Evolutionary conservation across 2,329 filamentous ascomycete genomes (phyloP).

Genomic region (Exserohilum turcica): DNA sequence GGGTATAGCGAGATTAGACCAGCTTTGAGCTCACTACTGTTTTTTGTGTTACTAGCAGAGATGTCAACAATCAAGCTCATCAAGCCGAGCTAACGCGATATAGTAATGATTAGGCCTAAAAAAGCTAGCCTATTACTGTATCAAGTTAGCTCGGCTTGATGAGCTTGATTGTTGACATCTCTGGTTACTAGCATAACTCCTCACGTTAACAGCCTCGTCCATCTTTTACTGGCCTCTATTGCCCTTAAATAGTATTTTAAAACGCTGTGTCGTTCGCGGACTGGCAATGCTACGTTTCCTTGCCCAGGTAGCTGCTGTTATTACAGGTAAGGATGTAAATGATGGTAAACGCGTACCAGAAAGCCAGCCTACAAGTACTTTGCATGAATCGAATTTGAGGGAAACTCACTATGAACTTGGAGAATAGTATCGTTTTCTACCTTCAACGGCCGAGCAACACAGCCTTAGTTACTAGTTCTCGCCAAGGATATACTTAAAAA

Average conservation of each 20-base stretch:
- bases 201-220: slow-evolving; percentile 23
- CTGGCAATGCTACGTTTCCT: slow-evolving; percentile 34
- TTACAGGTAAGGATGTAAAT: slow-evolving; percentile 30
- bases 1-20: no score
- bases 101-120: no score
- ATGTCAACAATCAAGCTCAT: no score
- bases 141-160: no score
- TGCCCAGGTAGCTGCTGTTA: slow-evolving; percentile 39
- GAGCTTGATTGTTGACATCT: no score
- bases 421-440: slow-evolving; percentile 53
- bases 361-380: slow-evolving; percentile 54
- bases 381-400: slow-evolving; percentile 54
- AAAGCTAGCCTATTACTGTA: no score
- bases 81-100: no score
- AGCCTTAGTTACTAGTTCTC: slow-evolving; percentile 52
- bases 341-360: slow-evolving; percentile 46
- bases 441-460: slow-evolving; percentile 54
- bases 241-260: slow-evolving; percentile 32
- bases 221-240: slow-evolving; percentile 34
- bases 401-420: slow-evolving; percentile 45
- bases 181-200: slow-evolving; percentile 32
- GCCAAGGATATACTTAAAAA: slow-evolving; percentile 54
- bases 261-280: slow-evolving; percentile 24
- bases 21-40: not conserved
- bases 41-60: no score